Evolutionary conservation across 2,329 filamentous ascomycete species (phyloP).

Genomic region (Aspergillus alliaceus): DNA sequence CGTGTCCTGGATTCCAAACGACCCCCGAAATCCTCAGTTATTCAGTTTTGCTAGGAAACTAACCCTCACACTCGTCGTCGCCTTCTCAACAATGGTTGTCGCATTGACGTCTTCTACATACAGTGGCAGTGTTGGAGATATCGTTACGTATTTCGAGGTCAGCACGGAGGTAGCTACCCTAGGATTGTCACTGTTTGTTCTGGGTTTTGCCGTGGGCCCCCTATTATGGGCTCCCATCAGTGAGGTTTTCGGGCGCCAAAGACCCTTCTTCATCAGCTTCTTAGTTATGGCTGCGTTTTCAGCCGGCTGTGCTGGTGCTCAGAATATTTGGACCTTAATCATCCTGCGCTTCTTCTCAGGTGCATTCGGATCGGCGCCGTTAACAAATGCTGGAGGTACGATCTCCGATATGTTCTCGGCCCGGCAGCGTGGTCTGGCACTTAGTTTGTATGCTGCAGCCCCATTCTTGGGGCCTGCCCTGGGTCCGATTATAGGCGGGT

Average conservation of each 20-base stretch:
- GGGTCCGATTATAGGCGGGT: slow-evolving; percentile 7
- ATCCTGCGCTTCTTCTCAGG: slow-evolving; percentile 58
- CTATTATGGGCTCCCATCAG: slow-evolving; percentile 33
- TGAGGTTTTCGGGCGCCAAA: slow-evolving; percentile 49
- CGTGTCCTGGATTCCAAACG: slow-evolving; percentile 49
- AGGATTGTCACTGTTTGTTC: slow-evolving; percentile 27
- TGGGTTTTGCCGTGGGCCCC: slow-evolving; percentile 31
- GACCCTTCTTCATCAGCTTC: slow-evolving; percentile 1
- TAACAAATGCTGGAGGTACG: not conserved
- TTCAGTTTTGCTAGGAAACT: slow-evolving; percentile 43
- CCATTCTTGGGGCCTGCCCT: slow-evolving; percentile 5
- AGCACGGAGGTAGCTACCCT: slow-evolving; percentile 43
- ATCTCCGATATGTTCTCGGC: slow-evolving; percentile 8
- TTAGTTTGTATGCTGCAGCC: slow-evolving; percentile 4
- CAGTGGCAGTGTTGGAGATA: slow-evolving; percentile 36
- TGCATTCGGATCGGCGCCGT: slow-evolving; percentile 24
- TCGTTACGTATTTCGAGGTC: slow-evolving; percentile 40
- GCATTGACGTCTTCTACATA: slow-evolving; percentile 46
- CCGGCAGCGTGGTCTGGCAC: slow-evolving; percentile 4
- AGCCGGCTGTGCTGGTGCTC: slow-evolving; percentile 47
- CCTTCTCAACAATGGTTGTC: slow-evolving; percentile 45
- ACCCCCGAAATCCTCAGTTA: slow-evolving; percentile 47
- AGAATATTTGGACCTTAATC: slow-evolving; percentile 57
- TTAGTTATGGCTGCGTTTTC: slow-evolving; percentile 1
- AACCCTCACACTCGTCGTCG: slow-evolving; percentile 40